These are phyloP conservation scores for Coemansia sp. DNA, from an alignment of 192 early-diverging fungal genomes.

Conservation along the genomic window DNA sequence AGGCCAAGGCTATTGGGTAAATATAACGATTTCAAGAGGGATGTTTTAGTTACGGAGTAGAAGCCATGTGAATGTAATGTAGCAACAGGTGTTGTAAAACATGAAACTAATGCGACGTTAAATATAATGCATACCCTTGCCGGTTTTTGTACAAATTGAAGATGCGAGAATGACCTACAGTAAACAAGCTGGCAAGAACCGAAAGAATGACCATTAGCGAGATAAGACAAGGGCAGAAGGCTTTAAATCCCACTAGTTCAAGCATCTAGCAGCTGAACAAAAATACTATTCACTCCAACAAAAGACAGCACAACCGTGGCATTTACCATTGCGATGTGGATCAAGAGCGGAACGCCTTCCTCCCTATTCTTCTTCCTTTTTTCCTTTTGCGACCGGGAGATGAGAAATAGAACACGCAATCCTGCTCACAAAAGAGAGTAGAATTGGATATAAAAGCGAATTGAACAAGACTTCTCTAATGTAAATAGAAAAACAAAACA, in stretches of 20 bases:
- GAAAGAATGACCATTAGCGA: background rate
- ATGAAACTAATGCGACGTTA: background rate
- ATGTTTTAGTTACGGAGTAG: background rate
- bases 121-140: conserved; percentile 71
- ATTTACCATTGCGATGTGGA: conserved; percentile 1
- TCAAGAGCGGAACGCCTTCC: background rate
- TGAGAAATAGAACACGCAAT: background rate
- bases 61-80: background rate
- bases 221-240: background rate
- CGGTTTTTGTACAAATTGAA: conserved; percentile 88
- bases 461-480: background rate
- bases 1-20: conserved; percentile 68
- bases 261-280: no score
- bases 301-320: background rate
- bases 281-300: background rate
- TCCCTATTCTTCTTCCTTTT: background rate
- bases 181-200: background rate
- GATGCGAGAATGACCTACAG: conserved; percentile 89
- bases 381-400: background rate
- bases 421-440: background rate
- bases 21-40: background rate
- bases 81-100: background rate
- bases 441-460: background rate
- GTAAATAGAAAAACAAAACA: background rate
- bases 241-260: no score